A percentile compares a stretch with the other conserved stretches of the same genome.
Conservation (phyloP, 2,329 filamentous ascomycete species). For the Fusarium udum region DNA sequence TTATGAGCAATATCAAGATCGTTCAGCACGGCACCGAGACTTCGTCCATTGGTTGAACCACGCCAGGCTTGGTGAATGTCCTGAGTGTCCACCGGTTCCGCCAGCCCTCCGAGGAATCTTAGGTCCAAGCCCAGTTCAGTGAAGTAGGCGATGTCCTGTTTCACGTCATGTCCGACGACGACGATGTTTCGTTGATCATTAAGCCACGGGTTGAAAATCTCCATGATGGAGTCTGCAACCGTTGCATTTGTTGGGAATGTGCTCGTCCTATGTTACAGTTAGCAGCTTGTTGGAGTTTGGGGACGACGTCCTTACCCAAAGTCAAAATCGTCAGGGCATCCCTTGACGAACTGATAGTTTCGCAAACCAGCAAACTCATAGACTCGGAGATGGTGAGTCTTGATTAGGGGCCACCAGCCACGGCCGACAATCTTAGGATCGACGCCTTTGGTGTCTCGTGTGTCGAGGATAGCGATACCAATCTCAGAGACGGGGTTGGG, state of each 20-base stretch:
- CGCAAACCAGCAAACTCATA: constrained; percentile 71
- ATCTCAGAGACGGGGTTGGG: constrained; percentile 81
- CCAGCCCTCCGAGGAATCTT: constrained; percentile 58
- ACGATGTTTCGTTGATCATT: constrained; percentile 64
- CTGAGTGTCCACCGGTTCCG: constrained; percentile 78
- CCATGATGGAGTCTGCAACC: constrained; percentile 48
- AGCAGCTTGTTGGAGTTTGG: neutral
- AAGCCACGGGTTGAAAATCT: constrained; percentile 48
- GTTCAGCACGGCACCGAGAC: constrained; percentile 68
- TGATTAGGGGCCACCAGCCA: constrained; percentile 74
- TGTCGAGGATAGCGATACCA: constrained; percentile 84
- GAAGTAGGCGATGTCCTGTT: constrained; percentile 75
- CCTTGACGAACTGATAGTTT: constrained; percentile 75
- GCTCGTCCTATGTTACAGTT: constrained; percentile 49
- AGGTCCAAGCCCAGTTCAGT: constrained; percentile 70
- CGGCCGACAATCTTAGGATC: constrained; percentile 69
- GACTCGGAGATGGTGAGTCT: constrained; percentile 79
- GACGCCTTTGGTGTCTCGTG: constrained; percentile 60
- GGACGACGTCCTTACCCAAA: constrained; percentile 71
- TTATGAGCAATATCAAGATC: constrained; percentile 70
- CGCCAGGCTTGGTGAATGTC: constrained; percentile 73
- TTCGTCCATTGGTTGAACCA: constrained; percentile 60
- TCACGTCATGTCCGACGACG: constrained; percentile 80
- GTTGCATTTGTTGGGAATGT: constrained; percentile 51
- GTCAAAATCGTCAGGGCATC: constrained; percentile 77